Evolutionary conservation across 2,329 filamentous ascomycete genomes (phyloP), one percentile per base, ranked within the genome.

Genomic region (Beauveria medogensis): DNA sequence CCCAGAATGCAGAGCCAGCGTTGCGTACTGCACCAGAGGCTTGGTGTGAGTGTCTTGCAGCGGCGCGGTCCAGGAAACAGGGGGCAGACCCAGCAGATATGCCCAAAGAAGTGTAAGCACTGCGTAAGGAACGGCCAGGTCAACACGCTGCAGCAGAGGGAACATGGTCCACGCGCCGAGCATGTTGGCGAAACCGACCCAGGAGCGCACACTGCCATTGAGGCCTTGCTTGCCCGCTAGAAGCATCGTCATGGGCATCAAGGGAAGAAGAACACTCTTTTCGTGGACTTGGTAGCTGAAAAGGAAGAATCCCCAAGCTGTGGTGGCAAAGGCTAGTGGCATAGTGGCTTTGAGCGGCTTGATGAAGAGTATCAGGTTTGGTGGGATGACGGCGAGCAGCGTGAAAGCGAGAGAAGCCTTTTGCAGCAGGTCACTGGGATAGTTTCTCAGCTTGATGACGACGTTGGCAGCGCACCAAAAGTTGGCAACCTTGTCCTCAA

Each of bases 221-320:
- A 99, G 76, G 0, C 93, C 93, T 54, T 90, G 84, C 64, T 87
- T 84, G 18, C 89, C 87, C 18, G 90, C 89, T 44, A 99, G 80
- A 5, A 97, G 80, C 7, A 97, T 75, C 0, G 92, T 97, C 90
- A 95, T 96, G 0, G 94, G 94, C 71, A 97, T 84, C 52, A 99
- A 79, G 1, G 94, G 95, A 2, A 99, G 82, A 5, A 99, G 80
- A 0, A 96, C 91, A 66, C 92, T 97, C 81, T 99, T 99, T 77
- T 99, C 94, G 69, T 99, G 94, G 0, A 99, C 95, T 71, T 99
- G 94, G 72, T 96, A 99, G 68, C 91, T 95, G 77, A 95, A 97
- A 18, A 99, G 80, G 73, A 97, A 99, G 79, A 99, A 99, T 0
- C 89, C 93, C 94, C 94, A 99, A 2, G 92, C 90, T 0, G 90